Evolutionary conservation across 306 rosid genomes (phyloP).

Genomic region (Styphnolobium japonicum): DNA sequence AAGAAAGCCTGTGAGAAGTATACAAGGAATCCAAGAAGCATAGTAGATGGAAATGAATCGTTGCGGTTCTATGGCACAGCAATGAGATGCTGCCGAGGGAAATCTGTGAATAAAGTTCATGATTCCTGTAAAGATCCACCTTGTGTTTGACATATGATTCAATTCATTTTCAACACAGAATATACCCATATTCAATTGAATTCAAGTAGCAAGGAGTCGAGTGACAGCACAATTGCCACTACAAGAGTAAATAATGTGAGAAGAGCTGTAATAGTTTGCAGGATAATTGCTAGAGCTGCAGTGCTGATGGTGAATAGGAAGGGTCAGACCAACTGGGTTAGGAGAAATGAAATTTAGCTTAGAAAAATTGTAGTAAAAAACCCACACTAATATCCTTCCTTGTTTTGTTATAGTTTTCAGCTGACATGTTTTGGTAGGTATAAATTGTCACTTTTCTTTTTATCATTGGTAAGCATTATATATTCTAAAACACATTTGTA

Average conservation of each 20-base stretch:
- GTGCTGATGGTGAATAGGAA: not conserved
- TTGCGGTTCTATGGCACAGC: not conserved
- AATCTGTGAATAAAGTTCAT: constrained; percentile 3
- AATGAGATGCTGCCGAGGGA: not conserved
- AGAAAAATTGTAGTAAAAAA: constrained; percentile 16
- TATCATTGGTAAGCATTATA: not conserved
- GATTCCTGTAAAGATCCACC: constrained; percentile 21
- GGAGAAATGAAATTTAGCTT: not conserved
- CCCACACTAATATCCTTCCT: constrained; percentile 39
- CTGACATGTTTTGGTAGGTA: not conserved
- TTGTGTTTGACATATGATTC: constrained; percentile 33
- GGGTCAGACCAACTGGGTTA: not conserved
- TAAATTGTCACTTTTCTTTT: not conserved
- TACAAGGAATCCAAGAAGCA: not conserved
- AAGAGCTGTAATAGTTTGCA: constrained; percentile 37
- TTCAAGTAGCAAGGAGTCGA: constrained; percentile 12
- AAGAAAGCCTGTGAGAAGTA: not conserved
- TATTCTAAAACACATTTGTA: not conserved
- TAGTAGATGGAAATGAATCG: not conserved
- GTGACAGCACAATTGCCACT: not conserved
- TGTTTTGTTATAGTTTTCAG: constrained; percentile 41
- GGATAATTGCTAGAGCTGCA: constrained; percentile 37
- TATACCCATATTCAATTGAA: constrained; percentile 15
- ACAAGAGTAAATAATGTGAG: constrained; percentile 6
- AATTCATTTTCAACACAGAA: constrained; percentile 29